Evolutionary conservation across 2,329 filamentous ascomycete genomes (phyloP).

Genomic region (Truncatella angustata): DNA sequence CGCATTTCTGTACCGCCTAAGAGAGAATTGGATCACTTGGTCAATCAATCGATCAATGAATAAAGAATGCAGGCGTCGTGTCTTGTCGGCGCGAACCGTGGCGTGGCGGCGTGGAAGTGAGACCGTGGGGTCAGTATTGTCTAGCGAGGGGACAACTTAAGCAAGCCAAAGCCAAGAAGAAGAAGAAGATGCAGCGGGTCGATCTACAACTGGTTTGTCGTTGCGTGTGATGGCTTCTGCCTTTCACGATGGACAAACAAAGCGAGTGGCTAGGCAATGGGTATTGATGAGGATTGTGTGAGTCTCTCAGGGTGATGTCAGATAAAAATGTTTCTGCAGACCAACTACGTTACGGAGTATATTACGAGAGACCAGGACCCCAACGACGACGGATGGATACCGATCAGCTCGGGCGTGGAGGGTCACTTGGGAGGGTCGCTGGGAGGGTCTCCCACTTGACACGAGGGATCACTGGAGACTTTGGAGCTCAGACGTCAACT

Average conservation of each 20-base stretch:
- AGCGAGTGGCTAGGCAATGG: neutral
- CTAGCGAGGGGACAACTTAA: constrained; percentile 1
- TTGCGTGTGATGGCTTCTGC: too few species aligned
- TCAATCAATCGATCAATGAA: too few species aligned
- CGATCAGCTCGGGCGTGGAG: too few species aligned
- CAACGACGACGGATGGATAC: too few species aligned
- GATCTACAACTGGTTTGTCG: too few species aligned
- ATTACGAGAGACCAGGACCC: neutral
- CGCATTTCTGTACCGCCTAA: too few species aligned
- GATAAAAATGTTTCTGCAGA: neutral
- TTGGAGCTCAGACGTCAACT: constrained; percentile 2
- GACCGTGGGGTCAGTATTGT: constrained; percentile 2
- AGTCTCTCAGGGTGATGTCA: neutral
- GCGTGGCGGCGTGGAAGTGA: constrained; percentile 4
- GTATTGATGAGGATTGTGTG: neutral
- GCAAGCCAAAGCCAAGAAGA: neutral
- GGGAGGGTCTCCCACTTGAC: constrained; percentile 2
- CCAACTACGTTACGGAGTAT: neutral
- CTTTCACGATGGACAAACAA: too few species aligned
- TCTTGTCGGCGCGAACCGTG: neutral
- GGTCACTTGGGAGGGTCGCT: neutral
- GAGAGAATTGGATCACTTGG: too few species aligned
- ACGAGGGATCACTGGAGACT: neutral
- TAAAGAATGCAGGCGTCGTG: neutral
- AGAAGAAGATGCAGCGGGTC: too few species aligned